Conservation (phyloP, 2,329 filamentous ascomycete species). For the Epichloe baconii region DNA sequence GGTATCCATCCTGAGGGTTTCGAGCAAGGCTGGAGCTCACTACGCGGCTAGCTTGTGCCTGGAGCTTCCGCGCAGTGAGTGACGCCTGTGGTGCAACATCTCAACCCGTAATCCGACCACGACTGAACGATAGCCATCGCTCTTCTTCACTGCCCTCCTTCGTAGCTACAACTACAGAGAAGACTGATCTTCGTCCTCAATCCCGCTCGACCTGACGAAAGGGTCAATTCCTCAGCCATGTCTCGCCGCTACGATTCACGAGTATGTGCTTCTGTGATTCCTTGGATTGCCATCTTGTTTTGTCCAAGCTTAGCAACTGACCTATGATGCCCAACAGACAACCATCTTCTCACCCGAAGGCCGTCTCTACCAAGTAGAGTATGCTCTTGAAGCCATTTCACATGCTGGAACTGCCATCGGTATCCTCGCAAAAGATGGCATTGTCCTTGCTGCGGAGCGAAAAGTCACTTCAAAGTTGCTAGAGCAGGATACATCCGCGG, state of each 20-base stretch:
- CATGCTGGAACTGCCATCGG: slow-evolving; percentile 95
- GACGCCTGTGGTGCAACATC: slow-evolving; percentile 7
- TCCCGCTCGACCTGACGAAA: neutral
- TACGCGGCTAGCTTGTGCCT: slow-evolving; percentile 12
- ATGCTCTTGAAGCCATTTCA: slow-evolving; percentile 96
- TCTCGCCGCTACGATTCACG: slow-evolving; percentile 95
- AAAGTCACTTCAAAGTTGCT: slow-evolving; percentile 99
- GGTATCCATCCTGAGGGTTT: neutral
- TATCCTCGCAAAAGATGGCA: slow-evolving; percentile 94
- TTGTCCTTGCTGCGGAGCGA: slow-evolving; percentile 92
- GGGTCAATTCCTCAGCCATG: slow-evolving; percentile 38
- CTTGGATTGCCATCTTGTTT: neutral
- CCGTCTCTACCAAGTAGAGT: slow-evolving; percentile 97
- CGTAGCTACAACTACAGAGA: neutral
- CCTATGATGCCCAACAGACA: slow-evolving; percentile 43
- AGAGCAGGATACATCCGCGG: slow-evolving; percentile 97
- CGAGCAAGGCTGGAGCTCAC: slow-evolving; percentile 2
- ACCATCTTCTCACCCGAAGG: slow-evolving; percentile 99
- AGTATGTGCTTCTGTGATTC: slow-evolving; percentile 41
- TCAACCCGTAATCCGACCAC: neutral
- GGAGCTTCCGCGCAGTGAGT: slow-evolving; percentile 8
- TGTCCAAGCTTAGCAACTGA: slow-evolving; percentile 1
- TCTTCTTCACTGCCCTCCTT: neutral
- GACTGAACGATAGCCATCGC: slow-evolving; percentile 1
- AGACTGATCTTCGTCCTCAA: neutral